Evolutionary conservation across 1,139 yeast genomes (phyloP), one percentile per base, ranked within the genome.

Genomic region (Spencermartinsiella ligniputridi): DNA sequence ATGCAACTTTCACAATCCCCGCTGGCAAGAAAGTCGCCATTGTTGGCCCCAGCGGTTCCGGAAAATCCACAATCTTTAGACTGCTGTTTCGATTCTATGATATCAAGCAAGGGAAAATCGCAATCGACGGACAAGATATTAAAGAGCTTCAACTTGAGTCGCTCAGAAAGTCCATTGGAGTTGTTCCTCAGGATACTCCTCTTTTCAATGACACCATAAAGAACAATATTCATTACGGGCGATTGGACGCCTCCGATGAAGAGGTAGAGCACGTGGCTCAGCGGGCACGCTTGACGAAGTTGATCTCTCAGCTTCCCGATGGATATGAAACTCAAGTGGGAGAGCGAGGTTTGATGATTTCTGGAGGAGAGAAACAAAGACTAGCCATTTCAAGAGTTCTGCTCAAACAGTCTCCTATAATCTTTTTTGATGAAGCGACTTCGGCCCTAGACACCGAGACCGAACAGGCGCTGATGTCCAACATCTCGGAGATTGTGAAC

Each of bases 121-220:
- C 82, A 36, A 79, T 92, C 47, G 96, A 94, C 65, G 96, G 95
- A 1, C 95, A 87, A 58, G 97, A 94, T 64, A 80, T 94, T 42
- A 72, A 81, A 40, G 77, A 81, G 44, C 81, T 90, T 36, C 82
- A 83, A 34, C 63, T 94, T 41, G 92, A 86, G 43, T 79, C 92
- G 5, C 71, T 94, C 44, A 73, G 98, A 53, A 69, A 65, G 44
- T 69, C 78, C 5, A 78, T 92, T 51, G 98, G 97, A 25, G 94
- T 92, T 21, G 98, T 92, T 1, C 98, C 99, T 1, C 99, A 92
- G 64, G 99, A 92, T 54, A 90, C 97, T 0, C 98, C 98, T 3
- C 69, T 92, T 44, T 92, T 92, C 69, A 94, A 92, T 61, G 97
- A 90, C 51, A 78, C 96, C 1, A 87, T 92, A 41, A 66, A 81